Conservation (phyloP, 495 filamentous ascomycete species). For the Trichocladium uniseriatum region DNA sequence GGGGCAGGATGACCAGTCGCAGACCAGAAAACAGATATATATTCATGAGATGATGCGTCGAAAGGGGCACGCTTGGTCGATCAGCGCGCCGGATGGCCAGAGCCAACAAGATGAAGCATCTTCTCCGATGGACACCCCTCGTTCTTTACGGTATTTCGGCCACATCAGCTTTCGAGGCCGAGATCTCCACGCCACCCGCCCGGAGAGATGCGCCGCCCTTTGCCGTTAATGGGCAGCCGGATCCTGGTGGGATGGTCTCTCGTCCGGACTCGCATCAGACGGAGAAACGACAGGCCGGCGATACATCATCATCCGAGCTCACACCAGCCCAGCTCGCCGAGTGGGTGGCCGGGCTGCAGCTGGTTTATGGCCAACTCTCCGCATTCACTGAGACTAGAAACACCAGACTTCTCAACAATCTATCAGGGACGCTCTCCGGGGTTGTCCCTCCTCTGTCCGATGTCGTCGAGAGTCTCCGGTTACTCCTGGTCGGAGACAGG, state of each 20-base stretch:
- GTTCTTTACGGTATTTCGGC: conserved; percentile 3
- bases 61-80: background rate
- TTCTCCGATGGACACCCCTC: background rate
- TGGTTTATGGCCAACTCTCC: background rate
- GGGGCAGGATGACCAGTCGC: background rate
- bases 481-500: background rate
- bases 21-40: background rate
- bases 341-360: background rate
- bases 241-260: too few species aligned
- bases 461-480: background rate
- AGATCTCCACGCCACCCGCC: background rate
- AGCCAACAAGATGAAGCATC: conserved; percentile 6
- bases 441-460: background rate
- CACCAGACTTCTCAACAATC: conserved; percentile 3
- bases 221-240: background rate
- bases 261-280: too few species aligned
- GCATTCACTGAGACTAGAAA: background rate
- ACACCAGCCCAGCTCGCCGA: background rate
- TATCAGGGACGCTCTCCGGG: background rate
- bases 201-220: background rate
- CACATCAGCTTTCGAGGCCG: background rate
- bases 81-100: conserved; percentile 5
- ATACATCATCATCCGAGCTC: background rate
- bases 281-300: background rate
- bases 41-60: background rate